phyloP scores from a whole-genome alignment of 2,329 filamentous ascomycete species.

The Fusarium agapanthi region DNA sequence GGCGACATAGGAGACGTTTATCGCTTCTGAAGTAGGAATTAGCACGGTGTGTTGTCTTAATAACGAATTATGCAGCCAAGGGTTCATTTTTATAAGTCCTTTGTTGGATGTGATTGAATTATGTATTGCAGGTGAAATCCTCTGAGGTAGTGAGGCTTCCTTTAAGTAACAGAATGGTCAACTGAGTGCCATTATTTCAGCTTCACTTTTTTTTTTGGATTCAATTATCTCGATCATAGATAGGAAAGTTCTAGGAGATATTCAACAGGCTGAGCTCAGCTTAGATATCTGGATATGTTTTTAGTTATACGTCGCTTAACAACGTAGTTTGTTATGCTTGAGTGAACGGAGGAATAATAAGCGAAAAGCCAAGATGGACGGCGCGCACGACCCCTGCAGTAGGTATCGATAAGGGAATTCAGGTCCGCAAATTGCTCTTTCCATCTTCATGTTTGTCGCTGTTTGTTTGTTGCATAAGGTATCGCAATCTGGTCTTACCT shows the following conservation, averaged over 20 bases:
- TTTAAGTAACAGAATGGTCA: neutral
- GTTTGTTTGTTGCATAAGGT: neutral
- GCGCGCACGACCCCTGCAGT: neutral
- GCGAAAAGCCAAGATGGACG: neutral
- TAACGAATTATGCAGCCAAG: neutral
- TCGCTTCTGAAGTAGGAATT: fast-evolving
- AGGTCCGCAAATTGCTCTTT: neutral
- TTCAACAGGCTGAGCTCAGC: too few relatives aligned
- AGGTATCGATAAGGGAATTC: neutral
- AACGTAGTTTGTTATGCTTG: neutral
- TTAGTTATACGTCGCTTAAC: neutral
- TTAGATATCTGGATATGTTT: too few relatives aligned
- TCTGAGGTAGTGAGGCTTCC: neutral
- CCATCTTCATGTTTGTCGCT: neutral
- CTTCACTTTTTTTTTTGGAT: too few relatives aligned
- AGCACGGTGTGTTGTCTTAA: fast-evolving
- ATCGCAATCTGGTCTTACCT: neutral
- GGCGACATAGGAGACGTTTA: fast-evolving
- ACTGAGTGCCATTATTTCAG: neutral
- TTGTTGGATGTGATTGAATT: neutral
- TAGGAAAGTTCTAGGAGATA: too few relatives aligned
- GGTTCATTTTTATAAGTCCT: neutral
- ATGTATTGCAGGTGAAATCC: too few relatives aligned
- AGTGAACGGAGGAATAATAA: neutral
- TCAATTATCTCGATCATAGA: neutral